Conservation (phyloP, 2,329 filamentous ascomycete species). For the Chalaropsis ovoidea region DNA sequence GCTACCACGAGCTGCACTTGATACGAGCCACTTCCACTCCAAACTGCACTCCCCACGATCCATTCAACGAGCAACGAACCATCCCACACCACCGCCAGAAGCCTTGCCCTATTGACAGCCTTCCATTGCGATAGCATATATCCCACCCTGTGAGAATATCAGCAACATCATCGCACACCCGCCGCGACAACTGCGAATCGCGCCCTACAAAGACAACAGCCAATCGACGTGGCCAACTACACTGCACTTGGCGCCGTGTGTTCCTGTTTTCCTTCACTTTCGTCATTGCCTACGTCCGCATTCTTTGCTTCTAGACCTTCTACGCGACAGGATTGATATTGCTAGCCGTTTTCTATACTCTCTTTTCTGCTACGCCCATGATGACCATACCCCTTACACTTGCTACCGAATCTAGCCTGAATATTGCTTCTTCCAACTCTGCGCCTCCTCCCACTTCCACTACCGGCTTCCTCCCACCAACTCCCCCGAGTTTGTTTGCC, state of each 20-base stretch:
- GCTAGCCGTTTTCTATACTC: neutral
- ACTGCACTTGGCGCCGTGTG: neutral
- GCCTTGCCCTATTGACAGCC: neutral
- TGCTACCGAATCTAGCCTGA: slow-evolving; percentile 19
- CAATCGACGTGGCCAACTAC: neutral
- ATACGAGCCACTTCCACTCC: slow-evolving; percentile 1
- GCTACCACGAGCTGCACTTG: neutral
- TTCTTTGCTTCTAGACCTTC: neutral
- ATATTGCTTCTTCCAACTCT: slow-evolving; percentile 19
- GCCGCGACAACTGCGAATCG: neutral
- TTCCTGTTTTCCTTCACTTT: neutral
- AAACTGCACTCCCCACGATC: neutral
- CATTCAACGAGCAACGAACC: neutral
- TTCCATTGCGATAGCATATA: neutral
- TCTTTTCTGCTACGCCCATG: slow-evolving; percentile 12
- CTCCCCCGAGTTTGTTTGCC: neutral
- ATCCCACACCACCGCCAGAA: neutral
- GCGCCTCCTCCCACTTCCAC: neutral
- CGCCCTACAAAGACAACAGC: neutral
- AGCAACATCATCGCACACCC: neutral
- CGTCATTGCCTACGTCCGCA: neutral
- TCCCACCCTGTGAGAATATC: no score
- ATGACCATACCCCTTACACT: slow-evolving; percentile 24
- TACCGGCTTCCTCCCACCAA: slow-evolving; percentile 16
- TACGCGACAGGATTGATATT: neutral